Conservation (phyloP, 305 asterid genomes). For the Fraxinus latifolia region DNA sequence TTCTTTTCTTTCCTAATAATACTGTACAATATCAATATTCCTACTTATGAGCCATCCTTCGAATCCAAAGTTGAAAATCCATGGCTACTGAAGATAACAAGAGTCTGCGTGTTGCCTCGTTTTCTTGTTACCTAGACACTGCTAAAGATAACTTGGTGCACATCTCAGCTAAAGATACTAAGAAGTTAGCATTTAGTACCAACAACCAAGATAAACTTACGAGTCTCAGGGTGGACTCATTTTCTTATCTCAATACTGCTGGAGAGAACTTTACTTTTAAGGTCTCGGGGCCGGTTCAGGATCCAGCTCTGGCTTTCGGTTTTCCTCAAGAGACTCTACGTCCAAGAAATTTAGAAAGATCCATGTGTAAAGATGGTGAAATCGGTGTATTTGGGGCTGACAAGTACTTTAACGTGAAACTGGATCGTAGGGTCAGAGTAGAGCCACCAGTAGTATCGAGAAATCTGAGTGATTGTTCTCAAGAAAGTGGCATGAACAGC, state of each 20-base stretch:
- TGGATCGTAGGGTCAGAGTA: conserved; percentile 30
- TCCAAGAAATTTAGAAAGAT: conserved; percentile 21
- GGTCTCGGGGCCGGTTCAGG: conserved; percentile 39
- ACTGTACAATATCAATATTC: background rate
- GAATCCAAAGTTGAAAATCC: background rate
- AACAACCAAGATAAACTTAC: conserved; percentile 13
- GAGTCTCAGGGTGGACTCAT: conserved; percentile 33
- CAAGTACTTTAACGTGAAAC: conserved; percentile 71
- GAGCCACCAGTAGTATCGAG: conserved; percentile 17
- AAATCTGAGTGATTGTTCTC: conserved; percentile 49
- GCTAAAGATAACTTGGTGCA: conserved; percentile 48
- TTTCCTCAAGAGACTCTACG: conserved; percentile 27
- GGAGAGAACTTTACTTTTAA: conserved; percentile 38
- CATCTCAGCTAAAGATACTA: conserved; percentile 34
- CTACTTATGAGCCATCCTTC: background rate
- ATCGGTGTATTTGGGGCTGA: conserved; percentile 76
- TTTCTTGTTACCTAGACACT: conserved; percentile 64
- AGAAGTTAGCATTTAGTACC: conserved; percentile 30
- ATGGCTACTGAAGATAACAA: conserved; percentile 52
- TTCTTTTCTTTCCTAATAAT: background rate
- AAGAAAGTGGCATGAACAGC: conserved; percentile 53
- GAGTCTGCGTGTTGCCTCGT: conserved; percentile 71
- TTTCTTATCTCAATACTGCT: conserved; percentile 30
- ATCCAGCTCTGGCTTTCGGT: conserved; percentile 42
- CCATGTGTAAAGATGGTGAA: conserved; percentile 43